Percentiles rank a stretch among this genome's conserved stretches.
Evolutionary conservation across 305 asterid species (phyloP).

Genomic region (Rubia peregrina): DNA sequence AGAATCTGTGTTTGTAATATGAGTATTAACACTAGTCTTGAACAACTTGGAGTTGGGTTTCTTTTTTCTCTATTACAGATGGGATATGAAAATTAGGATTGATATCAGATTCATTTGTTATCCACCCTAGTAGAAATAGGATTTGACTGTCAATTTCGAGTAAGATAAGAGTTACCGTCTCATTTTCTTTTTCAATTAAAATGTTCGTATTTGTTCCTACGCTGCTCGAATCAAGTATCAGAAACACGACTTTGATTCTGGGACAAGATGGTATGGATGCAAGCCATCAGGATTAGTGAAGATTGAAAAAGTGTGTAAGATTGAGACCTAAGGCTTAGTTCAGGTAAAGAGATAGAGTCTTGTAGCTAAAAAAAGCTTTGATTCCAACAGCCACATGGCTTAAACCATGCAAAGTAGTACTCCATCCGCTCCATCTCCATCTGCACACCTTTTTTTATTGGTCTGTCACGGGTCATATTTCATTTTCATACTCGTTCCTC

Average conservation of each 20-base stretch:
- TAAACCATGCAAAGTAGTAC: conserved; percentile 15
- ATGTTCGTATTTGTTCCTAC: background rate
- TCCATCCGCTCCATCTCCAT: no score
- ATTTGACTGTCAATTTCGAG: no score
- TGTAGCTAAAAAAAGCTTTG: conserved; percentile 9
- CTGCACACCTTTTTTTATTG: no score
- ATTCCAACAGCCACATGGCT: conserved; percentile 23
- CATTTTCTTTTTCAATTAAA: background rate
- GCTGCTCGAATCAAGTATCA: background rate
- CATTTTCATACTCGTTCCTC: no score
- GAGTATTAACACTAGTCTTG: background rate
- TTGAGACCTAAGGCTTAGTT: background rate
- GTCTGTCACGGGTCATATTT: no score
- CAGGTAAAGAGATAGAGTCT: background rate
- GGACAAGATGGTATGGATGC: background rate
- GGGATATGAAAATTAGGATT: no score
- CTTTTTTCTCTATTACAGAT: background rate
- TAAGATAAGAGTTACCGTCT: no score
- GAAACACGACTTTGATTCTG: background rate
- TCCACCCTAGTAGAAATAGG: no score
- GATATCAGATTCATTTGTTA: no score
- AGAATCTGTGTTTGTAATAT: no score
- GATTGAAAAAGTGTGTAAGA: background rate
- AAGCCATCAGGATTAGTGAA: background rate
- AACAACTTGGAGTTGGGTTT: background rate